Conservation (phyloP, 768 basidiomycete genomes). For the Dioszegia aurantiaca region DNA sequence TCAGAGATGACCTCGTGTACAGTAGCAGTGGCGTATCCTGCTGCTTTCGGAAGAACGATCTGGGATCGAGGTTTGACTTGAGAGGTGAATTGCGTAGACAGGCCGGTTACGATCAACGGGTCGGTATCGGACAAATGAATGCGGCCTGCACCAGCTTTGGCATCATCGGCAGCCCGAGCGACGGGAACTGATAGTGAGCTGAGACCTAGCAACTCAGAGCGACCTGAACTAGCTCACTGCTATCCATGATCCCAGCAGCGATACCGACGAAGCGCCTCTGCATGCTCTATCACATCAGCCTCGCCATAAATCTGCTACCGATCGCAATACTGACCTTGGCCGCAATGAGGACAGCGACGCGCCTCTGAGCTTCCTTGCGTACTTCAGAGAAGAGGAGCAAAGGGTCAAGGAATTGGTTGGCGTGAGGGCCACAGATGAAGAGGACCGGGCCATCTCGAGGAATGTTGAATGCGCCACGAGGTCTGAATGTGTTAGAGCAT, state of each 20-base stretch:
- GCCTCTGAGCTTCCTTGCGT: constrained; percentile 73
- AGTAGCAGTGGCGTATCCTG: constrained; percentile 74
- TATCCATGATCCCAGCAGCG: constrained; percentile 76
- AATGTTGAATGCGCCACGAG: constrained; percentile 90
- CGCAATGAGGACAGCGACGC: constrained; percentile 82
- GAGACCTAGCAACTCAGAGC: background rate
- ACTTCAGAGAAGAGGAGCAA: constrained; percentile 79
- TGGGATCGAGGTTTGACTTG: constrained; percentile 59
- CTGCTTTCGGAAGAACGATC: constrained; percentile 69
- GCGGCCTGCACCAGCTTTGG: constrained; percentile 69
- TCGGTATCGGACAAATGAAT: constrained; percentile 71
- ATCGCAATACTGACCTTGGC: constrained; percentile 58
- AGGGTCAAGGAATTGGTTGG: constrained; percentile 93
- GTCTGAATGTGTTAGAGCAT: constrained; percentile 53
- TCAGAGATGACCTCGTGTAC: constrained; percentile 86
- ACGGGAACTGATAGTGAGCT: constrained; percentile 69
- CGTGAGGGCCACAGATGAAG: constrained; percentile 88
- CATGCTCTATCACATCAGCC: constrained; percentile 61
- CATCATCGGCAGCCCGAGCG: constrained; percentile 81
- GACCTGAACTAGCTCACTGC: constrained; percentile 65
- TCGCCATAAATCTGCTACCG: background rate
- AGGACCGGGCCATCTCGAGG: constrained; percentile 86
- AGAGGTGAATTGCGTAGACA: constrained; percentile 70
- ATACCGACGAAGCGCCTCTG: constrained; percentile 72
- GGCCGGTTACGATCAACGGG: constrained; percentile 76